Conservation (phyloP, 352 stramenopile genomes). For the Phytophthora capsici region DNA sequence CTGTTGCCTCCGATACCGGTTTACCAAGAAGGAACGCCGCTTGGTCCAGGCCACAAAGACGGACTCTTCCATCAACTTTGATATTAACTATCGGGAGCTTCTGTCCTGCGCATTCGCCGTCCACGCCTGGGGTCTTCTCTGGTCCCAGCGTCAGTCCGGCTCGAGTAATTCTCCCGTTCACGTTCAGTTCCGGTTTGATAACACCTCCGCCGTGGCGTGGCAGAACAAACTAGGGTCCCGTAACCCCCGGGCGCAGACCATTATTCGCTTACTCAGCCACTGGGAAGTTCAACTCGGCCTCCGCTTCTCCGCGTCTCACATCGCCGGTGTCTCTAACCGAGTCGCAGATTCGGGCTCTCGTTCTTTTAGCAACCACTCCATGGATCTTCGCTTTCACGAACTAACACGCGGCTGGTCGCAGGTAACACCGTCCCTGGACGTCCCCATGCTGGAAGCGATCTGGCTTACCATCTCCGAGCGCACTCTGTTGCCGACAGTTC, state of each 20-base stretch:
- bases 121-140: conserved; percentile 7
- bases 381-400: not conserved
- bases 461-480: too few species aligned
- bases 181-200: conserved; percentile 28
- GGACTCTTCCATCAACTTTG: conserved; percentile 5
- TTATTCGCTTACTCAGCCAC: too few species aligned
- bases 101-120: conserved; percentile 20
- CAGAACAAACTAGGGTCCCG: conserved; percentile 8
- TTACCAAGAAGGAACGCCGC: too few species aligned
- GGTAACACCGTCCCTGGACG: not conserved
- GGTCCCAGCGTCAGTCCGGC: too few species aligned
- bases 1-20: too few species aligned
- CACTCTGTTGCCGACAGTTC: too few species aligned
- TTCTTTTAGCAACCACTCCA: not conserved
- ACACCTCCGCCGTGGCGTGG: conserved; percentile 18
- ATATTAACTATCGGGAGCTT: conserved; percentile 37
- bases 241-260: conserved; percentile 15
- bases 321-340: not conserved
- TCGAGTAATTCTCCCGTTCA: conserved; percentile 14
- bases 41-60: not conserved
- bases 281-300: conserved; percentile 1
- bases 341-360: conserved; percentile 11
- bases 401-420: conserved; percentile 11
- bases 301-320: conserved; percentile 14
- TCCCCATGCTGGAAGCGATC: too few species aligned